Conservation (phyloP, 495 filamentous ascomycete genomes). For the Friedmanniomyces simplex region DNA sequence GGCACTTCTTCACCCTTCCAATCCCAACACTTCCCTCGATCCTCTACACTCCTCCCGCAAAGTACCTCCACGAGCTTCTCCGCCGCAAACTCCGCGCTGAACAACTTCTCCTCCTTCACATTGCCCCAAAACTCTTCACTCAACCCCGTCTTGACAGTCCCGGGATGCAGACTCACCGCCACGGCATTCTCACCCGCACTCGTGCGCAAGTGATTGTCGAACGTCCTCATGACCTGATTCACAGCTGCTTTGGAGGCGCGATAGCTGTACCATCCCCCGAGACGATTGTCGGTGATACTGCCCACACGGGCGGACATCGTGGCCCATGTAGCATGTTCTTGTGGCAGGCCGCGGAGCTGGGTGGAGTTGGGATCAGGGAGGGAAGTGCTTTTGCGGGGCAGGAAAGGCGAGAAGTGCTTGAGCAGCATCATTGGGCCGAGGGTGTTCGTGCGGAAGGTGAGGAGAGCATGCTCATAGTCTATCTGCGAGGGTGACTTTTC, state of each 20-base stretch:
- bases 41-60: constrained; percentile 36
- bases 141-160: constrained; percentile 68
- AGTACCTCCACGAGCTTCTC: constrained; percentile 48
- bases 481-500: constrained; percentile 63
- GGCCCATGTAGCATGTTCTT: constrained; percentile 48
- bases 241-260: constrained; percentile 42
- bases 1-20: constrained; percentile 62
- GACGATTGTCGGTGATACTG: constrained; percentile 47
- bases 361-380: neutral
- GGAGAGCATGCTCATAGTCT: constrained; percentile 42
- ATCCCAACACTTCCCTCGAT: constrained; percentile 65
- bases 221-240: constrained; percentile 57
- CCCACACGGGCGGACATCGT: constrained; percentile 71
- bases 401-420: constrained; percentile 59
- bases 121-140: constrained; percentile 60
- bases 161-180: constrained; percentile 65
- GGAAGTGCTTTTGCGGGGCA: constrained; percentile 44
- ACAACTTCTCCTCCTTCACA: constrained; percentile 49
- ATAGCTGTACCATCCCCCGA: constrained; percentile 37
- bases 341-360: neutral
- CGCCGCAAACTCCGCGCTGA: constrained; percentile 51
- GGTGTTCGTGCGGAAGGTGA: constrained; percentile 58
- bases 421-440: constrained; percentile 64
- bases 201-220: constrained; percentile 56
- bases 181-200: constrained; percentile 49